Evolutionary conservation across 768 basidiomycete genomes (phyloP), one percentile per base, ranked within the genome.

Genomic region (Candolleomyces eurysporus): DNA sequence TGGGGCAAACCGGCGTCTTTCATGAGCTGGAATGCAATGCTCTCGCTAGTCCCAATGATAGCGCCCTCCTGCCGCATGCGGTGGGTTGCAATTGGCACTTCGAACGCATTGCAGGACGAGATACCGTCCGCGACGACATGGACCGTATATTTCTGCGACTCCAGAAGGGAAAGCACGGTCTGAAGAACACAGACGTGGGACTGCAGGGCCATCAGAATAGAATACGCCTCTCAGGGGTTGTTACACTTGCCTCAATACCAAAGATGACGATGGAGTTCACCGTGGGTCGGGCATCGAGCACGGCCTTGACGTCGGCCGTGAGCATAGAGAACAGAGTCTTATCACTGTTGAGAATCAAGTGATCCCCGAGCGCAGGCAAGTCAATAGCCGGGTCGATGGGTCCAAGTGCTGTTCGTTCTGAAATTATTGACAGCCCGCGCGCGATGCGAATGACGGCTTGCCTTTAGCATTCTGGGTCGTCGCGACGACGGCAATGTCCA

Each of bases 291-390:
- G 78, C 65, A 21, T 71, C 68, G 57, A 96, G 76, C 8, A 86
- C 63, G 2, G 73, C 62, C 57, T 78, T 72, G 6, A 96, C 82
- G 39, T 91, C 84, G 6, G 88, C 82, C 0, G 86, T 88, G 58
- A 88, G 67, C 95, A 97, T 96, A 1, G 90, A 91, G 77, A 98
- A 97, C 57, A 84, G 81, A 0, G 87, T 85, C 72, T 97, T 97
- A 66, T 88, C 84, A 68, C 85, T 79, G 10, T 86, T 84, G 45
- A 81, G 88, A 39, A 88, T 72, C 61, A 84, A 79, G 30, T 91
- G 76, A 4, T 79, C 64, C 0, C 80, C 89, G 1, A 91, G 79
- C 36, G 82, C 77, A 14, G 73, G 67, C 61, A 82, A 72, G 65
- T 83, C 81, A 61, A 94, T 78, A 55, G 84, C 86, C 0, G 87